A percentile compares a stretch with the other conserved stretches of the same genome.
phyloP scores from a whole-genome alignment of 768 basidiomycete genomes.

The Tulasnella sp. region DNA sequence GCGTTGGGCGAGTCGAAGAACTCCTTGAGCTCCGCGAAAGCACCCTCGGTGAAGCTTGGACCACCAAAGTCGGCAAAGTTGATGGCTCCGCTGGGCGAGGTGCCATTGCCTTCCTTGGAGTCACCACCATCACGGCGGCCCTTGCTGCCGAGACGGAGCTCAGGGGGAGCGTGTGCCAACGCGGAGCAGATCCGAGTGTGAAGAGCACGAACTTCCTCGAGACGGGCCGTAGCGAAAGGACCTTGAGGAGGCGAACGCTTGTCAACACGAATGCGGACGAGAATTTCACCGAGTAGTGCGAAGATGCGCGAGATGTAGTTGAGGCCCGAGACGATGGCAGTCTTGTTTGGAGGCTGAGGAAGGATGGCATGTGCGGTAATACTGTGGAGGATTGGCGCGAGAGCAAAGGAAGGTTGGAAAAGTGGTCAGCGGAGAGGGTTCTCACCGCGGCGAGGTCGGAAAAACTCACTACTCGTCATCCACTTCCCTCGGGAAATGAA shows the following conservation, averaged over 20 bases:
- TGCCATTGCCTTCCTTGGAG: not conserved
- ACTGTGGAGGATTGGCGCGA: slow-evolving; percentile 26
- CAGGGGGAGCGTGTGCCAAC: slow-evolving; percentile 64
- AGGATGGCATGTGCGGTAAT: slow-evolving; percentile 78
- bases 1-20: slow-evolving; percentile 89
- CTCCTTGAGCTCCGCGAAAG: slow-evolving; percentile 79
- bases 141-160: slow-evolving; percentile 38
- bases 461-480: slow-evolving; percentile 77
- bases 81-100: not conserved
- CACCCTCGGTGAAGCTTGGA: slow-evolving; percentile 65
- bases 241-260: slow-evolving; percentile 78
- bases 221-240: slow-evolving; percentile 69
- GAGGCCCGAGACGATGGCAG: slow-evolving; percentile 73
- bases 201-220: slow-evolving; percentile 75
- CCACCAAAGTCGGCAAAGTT: slow-evolving; percentile 13
- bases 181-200: slow-evolving; percentile 65
- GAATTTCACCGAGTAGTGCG: slow-evolving; percentile 72
- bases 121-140: slow-evolving; percentile 5
- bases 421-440: slow-evolving; percentile 13
- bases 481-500: slow-evolving; percentile 77
- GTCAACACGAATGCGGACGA: slow-evolving; percentile 77
- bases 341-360: slow-evolving; percentile 79
- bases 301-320: slow-evolving; percentile 83
- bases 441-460: slow-evolving; percentile 14
- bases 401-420: not conserved